Percentiles rank a stretch among this genome's conserved stretches.
phyloP scores from a whole-genome alignment of 257 asterid species.

The Handroanthus guayacan region DNA sequence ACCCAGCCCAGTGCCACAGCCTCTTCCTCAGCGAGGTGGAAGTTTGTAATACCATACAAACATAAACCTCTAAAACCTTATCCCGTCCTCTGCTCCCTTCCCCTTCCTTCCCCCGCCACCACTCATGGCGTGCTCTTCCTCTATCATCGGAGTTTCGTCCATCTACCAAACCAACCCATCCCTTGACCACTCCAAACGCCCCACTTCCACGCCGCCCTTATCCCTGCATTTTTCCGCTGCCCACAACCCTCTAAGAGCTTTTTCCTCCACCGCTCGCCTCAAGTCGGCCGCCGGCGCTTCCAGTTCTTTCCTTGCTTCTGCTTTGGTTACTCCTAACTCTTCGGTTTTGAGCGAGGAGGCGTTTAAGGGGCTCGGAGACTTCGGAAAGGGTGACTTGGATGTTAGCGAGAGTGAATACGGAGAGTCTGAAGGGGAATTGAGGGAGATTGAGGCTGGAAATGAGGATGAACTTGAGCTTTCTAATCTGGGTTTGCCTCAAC shows the following conservation, averaged over 20 bases:
- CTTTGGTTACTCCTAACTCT: slow-evolving; percentile 74
- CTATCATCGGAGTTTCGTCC: slow-evolving; percentile 67
- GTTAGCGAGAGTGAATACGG: slow-evolving; percentile 46
- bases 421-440: slow-evolving; percentile 48
- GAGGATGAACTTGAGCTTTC: slow-evolving; percentile 65
- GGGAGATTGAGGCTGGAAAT: slow-evolving; percentile 36
- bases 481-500: slow-evolving; percentile 77
- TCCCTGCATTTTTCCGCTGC: slow-evolving; percentile 57
- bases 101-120: slow-evolving; percentile 22
- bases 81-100: slow-evolving; percentile 19
- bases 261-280: slow-evolving; percentile 40
- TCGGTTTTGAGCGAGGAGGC: slow-evolving; percentile 88
- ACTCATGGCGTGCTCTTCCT: slow-evolving; percentile 62
- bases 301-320: slow-evolving; percentile 59
- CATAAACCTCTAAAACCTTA: slow-evolving; percentile 39
- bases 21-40: slow-evolving; percentile 53
- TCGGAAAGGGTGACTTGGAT: slow-evolving; percentile 53
- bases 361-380: slow-evolving; percentile 76
- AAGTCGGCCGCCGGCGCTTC: slow-evolving; percentile 47
- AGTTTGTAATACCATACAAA: slow-evolving; percentile 51
- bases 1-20: neutral
- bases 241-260: slow-evolving; percentile 44
- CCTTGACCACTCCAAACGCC: slow-evolving; percentile 48
- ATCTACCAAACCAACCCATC: slow-evolving; percentile 63
- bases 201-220: slow-evolving; percentile 47